Conservation (phyloP, 2,329 filamentous ascomycete genomes). For the Ascochyta rabiei region DNA sequence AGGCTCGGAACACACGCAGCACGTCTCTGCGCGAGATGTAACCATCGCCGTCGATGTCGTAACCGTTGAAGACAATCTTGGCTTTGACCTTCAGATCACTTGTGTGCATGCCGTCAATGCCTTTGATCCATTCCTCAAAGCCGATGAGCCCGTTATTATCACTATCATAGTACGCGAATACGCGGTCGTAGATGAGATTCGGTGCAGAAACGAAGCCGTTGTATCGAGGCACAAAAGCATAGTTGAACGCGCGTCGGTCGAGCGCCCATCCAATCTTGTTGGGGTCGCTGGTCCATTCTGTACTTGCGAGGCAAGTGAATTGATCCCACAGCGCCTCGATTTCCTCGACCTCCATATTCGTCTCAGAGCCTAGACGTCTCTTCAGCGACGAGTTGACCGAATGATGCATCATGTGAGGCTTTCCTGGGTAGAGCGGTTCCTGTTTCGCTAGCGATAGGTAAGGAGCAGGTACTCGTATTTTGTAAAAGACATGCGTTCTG, state of each 20-base stretch:
- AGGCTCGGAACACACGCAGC: conserved; percentile 87
- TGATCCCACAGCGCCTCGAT: conserved; percentile 96
- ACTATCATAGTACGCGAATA: conserved; percentile 95
- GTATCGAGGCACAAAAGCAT: conserved; percentile 84
- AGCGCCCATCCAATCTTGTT: conserved; percentile 80
- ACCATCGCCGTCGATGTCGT: conserved; percentile 88
- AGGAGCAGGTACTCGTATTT: conserved; percentile 87
- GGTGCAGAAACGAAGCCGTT: conserved; percentile 78
- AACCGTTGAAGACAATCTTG: conserved; percentile 77
- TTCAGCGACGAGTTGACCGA: conserved; percentile 72
- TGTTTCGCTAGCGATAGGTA: conserved; percentile 79
- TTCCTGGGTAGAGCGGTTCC: conserved; percentile 54
- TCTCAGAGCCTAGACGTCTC: conserved; percentile 59
- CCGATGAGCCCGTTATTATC: conserved; percentile 88
- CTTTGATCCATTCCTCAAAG: conserved; percentile 89
- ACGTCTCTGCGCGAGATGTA: conserved; percentile 87
- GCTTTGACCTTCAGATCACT: conserved; percentile 55
- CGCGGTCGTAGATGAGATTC: conserved; percentile 92
- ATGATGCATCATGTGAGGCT: conserved; percentile 73
- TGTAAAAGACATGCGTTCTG: conserved; percentile 96
- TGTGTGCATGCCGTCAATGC: conserved; percentile 68
- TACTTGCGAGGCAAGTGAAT: conserved; percentile 91
- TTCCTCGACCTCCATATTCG: conserved; percentile 75
- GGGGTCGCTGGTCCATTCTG: conserved; percentile 81
- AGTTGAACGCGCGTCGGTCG: conserved; percentile 90